Conservation (phyloP, 1,139 yeast genomes). For the Blastobotrys ciferrii region DNA sequence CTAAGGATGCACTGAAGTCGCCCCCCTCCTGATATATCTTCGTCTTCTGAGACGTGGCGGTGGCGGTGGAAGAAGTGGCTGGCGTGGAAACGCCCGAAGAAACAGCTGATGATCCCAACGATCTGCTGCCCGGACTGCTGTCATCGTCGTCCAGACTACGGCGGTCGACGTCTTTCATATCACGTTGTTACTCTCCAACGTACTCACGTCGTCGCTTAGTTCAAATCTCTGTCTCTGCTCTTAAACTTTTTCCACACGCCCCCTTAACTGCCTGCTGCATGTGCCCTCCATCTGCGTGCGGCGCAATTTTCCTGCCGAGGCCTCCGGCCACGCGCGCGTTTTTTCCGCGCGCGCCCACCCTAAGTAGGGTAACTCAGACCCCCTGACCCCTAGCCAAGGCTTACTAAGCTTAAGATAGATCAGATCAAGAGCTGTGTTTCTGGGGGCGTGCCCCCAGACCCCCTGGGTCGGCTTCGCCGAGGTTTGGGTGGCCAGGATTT, state of each 20-base stretch:
- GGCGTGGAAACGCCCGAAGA: background rate
- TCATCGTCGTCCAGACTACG: background rate
- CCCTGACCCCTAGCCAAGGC: no score
- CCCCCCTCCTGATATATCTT: background rate
- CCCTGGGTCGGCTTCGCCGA: no score
- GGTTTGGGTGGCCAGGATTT: no score
- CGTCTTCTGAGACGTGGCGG: background rate
- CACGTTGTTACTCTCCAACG: no score
- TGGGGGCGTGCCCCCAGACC: no score
- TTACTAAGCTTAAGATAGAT: no score
- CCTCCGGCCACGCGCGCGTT: background rate
- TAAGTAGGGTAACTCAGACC: background rate
- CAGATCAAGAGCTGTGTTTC: no score
- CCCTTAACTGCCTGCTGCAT: no score
- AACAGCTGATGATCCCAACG: background rate
- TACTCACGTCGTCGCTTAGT: no score
- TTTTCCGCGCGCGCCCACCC: no score
- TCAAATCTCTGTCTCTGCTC: no score
- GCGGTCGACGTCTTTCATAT: background rate
- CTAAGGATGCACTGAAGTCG: background rate
- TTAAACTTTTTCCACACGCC: background rate
- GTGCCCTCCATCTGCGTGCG: background rate
- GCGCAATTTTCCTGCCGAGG: background rate
- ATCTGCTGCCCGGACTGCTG: background rate
- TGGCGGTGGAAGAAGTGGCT: background rate